Percentiles rank a stretch among this genome's conserved stretches.
Conservation (phyloP, 352 stramenopile species). For the Globisporangium cystogenes region DNA sequence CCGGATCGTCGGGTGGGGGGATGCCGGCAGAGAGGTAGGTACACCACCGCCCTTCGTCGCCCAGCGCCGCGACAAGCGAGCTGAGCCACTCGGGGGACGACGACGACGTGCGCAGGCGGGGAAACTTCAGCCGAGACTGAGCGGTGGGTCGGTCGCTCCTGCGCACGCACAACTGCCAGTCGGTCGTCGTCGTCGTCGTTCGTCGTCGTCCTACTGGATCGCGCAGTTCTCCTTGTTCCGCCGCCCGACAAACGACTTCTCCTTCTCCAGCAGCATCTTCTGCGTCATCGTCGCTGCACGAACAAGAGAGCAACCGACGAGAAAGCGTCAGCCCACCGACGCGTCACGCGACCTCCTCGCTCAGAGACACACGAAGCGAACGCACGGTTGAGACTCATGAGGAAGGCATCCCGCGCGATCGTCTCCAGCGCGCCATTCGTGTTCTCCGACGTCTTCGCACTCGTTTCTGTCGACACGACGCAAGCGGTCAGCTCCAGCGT, state of each 20-base stretch:
- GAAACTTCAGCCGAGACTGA: slow-evolving; percentile 1
- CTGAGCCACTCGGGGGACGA: no score
- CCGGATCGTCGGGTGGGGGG: not conserved
- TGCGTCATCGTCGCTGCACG: slow-evolving; percentile 61
- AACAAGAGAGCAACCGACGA: not conserved
- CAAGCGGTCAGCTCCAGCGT: not conserved
- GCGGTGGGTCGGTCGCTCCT: slow-evolving; percentile 1
- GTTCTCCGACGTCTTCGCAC: slow-evolving; percentile 86
- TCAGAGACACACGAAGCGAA: no score
- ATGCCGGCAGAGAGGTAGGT: slow-evolving; percentile 6
- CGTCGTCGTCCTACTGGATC: slow-evolving; percentile 35
- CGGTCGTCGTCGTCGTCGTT: no score
- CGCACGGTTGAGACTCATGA: slow-evolving; percentile 85
- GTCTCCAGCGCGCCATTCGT: slow-evolving; percentile 83
- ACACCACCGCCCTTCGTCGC: slow-evolving; percentile 1
- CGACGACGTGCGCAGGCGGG: slow-evolving; percentile 6
- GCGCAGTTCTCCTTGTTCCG: slow-evolving; percentile 81
- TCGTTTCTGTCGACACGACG: slow-evolving; percentile 56
- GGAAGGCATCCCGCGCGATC: slow-evolving; percentile 78
- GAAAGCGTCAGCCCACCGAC: not conserved
- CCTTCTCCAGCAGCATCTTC: slow-evolving; percentile 74
- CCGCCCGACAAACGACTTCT: slow-evolving; percentile 62
- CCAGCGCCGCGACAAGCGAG: not conserved
- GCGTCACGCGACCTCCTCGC: no score
- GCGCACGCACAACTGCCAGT: slow-evolving; percentile 1